A percentile compares a stretch with the other conserved stretches of the same genome.
These are phyloP conservation scores for Yamadazyma diddensiae DNA, from an alignment of 1,139 yeast species.

Conservation along the genomic window DNA sequence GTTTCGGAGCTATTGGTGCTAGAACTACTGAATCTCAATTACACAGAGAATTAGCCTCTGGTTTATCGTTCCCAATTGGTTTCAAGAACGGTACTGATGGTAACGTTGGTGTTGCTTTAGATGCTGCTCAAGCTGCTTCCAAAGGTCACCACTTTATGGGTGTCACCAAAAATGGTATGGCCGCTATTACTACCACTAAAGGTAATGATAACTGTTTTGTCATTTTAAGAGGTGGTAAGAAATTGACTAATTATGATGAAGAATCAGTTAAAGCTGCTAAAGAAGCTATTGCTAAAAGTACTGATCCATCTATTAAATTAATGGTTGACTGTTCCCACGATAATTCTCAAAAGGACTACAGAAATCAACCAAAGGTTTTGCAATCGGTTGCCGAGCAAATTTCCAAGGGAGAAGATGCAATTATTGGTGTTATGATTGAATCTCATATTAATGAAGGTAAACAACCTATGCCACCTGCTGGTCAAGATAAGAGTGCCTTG, in stretches of 20 bases:
- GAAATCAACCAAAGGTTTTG: conserved; percentile 90
- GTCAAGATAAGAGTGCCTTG: conserved; percentile 63
- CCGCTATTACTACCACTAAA: conserved; percentile 91
- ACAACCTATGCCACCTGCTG: conserved; percentile 68
- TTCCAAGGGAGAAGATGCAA: conserved; percentile 69
- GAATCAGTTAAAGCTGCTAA: conserved; percentile 75
- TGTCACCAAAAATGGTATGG: conserved; percentile 85
- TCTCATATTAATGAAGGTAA: conserved; percentile 90
- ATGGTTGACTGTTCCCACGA: conserved; percentile 99
- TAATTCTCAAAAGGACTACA: conserved; percentile 89
- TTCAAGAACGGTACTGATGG: conserved; percentile 98
- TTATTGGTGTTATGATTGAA: conserved; percentile 96
- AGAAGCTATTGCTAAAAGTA: conserved; percentile 39
- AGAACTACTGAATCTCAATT: conserved; percentile 97
- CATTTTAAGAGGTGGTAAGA: conserved; percentile 92
- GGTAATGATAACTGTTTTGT: conserved; percentile 91
- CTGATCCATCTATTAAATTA: conserved; percentile 46
- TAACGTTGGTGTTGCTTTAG: conserved; percentile 84
- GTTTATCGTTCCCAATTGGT: conserved; percentile 94
- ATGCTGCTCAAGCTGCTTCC: conserved; percentile 89
- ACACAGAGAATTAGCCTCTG: conserved; percentile 94
- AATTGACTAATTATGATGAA: conserved; percentile 86
- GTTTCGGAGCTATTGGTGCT: conserved; percentile 96
- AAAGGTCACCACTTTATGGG: conserved; percentile 93
- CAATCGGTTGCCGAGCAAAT: conserved; percentile 78